Evolutionary conservation across 2,329 filamentous ascomycete genomes (phyloP).

Genomic region (Sporothrix phasma): DNA sequence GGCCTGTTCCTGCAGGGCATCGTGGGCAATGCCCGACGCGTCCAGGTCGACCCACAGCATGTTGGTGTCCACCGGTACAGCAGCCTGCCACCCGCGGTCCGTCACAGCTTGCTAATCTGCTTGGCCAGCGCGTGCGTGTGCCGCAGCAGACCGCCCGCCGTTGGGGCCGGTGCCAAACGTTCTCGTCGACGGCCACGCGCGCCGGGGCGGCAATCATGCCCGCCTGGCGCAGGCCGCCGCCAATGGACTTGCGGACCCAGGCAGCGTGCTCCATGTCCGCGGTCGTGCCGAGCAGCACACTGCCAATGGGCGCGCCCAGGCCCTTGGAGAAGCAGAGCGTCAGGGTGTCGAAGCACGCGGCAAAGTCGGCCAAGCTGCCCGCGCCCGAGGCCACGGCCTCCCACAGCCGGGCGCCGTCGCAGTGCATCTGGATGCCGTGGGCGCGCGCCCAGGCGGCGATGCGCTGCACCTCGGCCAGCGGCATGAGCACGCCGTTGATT

Average conservation of each 20-base stretch:
- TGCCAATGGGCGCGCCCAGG: slow-evolving; percentile 43
- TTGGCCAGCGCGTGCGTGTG: slow-evolving; percentile 53
- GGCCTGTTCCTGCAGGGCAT: slow-evolving; percentile 32
- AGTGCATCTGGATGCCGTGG: slow-evolving; percentile 36
- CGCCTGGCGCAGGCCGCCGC: slow-evolving; percentile 66
- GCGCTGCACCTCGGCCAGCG: slow-evolving; percentile 56
- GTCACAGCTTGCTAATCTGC: slow-evolving; percentile 52
- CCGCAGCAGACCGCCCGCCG: slow-evolving; percentile 50
- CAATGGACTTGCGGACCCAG: slow-evolving; percentile 73
- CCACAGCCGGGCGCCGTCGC: slow-evolving; percentile 44
- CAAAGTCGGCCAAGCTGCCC: slow-evolving; percentile 33
- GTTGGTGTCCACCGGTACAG: slow-evolving; percentile 69
- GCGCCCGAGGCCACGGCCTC: slow-evolving; percentile 37
- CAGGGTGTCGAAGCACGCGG: slow-evolving; percentile 43
- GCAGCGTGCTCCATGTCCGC: slow-evolving; percentile 54
- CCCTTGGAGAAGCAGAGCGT: slow-evolving; percentile 48
- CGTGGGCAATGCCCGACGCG: slow-evolving; percentile 38
- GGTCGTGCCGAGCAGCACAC: slow-evolving; percentile 35
- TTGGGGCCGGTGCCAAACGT: slow-evolving; percentile 55
- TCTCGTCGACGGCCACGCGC: slow-evolving; percentile 65
- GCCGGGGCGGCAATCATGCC: slow-evolving; percentile 69
- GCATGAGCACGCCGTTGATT: slow-evolving; percentile 67
- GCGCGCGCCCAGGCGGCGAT: slow-evolving; percentile 61
- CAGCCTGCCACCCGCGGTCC: slow-evolving; percentile 56
- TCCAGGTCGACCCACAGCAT: slow-evolving; percentile 80